phyloP scores from a whole-genome alignment of 169 alveolate genomes.

The Plasmodium falciparum region DNA sequence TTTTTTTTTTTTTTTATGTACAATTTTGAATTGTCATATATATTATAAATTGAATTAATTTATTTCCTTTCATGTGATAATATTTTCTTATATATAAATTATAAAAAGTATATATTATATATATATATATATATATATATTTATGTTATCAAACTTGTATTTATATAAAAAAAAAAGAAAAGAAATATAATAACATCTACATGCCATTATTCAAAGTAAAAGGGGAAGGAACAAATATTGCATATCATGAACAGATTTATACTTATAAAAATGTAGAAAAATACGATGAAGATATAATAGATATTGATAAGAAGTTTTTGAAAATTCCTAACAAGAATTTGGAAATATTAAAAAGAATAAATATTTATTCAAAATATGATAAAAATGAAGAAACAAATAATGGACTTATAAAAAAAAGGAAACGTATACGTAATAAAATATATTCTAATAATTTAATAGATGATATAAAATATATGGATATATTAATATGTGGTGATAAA shows the following conservation, averaged over 20 bases:
- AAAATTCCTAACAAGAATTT: constrained; percentile 5
- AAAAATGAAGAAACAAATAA: not conserved
- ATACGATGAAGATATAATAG: constrained; percentile 64
- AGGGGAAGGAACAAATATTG: constrained; percentile 12
- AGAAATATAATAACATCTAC: not conserved
- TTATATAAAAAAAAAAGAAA: not conserved
- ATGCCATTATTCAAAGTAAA: constrained; percentile 14
- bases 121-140: too few relatives aligned
- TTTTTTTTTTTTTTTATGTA: too few relatives aligned
- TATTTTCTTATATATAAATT: too few relatives aligned
- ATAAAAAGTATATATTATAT: too few relatives aligned
- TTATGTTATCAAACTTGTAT: too few relatives aligned
- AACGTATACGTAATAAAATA: not conserved
- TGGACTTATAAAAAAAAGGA: not conserved
- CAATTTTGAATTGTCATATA: too few relatives aligned
- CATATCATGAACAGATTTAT: constrained; percentile 46
- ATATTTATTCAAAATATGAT: constrained; percentile 17
- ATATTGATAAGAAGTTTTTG: constrained; percentile 53
- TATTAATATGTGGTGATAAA: constrained; percentile 70
- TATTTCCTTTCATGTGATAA: too few relatives aligned
- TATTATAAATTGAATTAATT: too few relatives aligned
- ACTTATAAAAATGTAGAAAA: constrained; percentile 63
- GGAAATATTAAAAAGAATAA: constrained; percentile 22
- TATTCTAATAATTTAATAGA: constrained; percentile 18
- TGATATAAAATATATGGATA: constrained; percentile 60